Base-by-base conservation (phyloP, 2,329 filamentous ascomycete species). In the Nemania diffusa region DNA sequence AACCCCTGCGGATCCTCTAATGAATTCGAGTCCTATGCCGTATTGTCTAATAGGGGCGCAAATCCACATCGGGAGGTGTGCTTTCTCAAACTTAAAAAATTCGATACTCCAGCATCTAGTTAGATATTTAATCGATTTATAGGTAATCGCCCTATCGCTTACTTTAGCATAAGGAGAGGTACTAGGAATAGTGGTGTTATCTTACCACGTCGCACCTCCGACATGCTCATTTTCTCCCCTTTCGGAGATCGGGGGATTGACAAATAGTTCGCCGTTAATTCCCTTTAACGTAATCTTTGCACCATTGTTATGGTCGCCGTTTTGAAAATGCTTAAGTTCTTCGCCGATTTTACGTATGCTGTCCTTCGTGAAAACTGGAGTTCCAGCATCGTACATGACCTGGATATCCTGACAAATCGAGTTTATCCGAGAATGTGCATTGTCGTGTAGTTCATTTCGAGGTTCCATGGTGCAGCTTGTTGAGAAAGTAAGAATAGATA, bases 1-100 rank as follows among this genome's bases (percentile, higher is more conserved):
- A 72, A 73, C 37, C 27, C 72, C 37, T 72, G 58, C 15, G 71
- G 69, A 32, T 72, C 71, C 57, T 73, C 69, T 29, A 73, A 64
- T 57, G 32, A 67, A 44, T 51, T 64, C 60, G 42, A 57, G 55
- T 13, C 29, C 44, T 51, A 8, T 8, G 2, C 34, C 42, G 15
- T 67, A 0, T 57, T 44, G 22, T 53, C 56, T 68, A 46, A 65
- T 65, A 46, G 40, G 29, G 52, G 68, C 61, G 42, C 8, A 17
- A 68, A 72, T 71, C 53, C 50, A 34, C 71, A 73, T 71, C 22
- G 71, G 69, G 46, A 70, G 69, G 55, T 73, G 69, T 29, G 66
- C 68, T 4, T 44, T 62, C 40, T 69, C 17, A 26, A 65, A 55
- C 40, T 42, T 8, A 26, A 67, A 70, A 8, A 34, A 27, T 52